Conservation (phyloP, 2,329 filamentous ascomycete species). For the Paramyrothecium sp. region DNA sequence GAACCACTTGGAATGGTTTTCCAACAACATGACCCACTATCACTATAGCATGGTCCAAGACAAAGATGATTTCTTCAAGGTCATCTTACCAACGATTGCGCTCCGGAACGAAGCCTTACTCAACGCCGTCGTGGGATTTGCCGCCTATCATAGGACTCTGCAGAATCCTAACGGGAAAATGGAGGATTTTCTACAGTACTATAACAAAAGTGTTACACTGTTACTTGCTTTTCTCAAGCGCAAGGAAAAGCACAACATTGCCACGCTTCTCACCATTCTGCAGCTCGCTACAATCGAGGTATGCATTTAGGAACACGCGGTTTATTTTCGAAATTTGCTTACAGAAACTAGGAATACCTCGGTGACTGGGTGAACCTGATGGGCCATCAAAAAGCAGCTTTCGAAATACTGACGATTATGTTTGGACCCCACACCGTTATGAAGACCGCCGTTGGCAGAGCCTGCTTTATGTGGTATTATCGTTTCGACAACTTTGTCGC, state of each 20-base stretch:
- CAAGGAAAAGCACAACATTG: constrained; percentile 67
- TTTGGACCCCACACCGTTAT: constrained; percentile 76
- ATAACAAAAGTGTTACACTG: constrained; percentile 81
- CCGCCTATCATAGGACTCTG: constrained; percentile 81
- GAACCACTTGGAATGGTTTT: constrained; percentile 77
- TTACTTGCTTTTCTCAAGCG: constrained; percentile 70
- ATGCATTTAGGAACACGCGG: constrained; percentile 20
- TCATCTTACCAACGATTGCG: constrained; percentile 69
- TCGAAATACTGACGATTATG: constrained; percentile 74
- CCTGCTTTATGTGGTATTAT: constrained; percentile 84
- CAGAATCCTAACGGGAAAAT: constrained; percentile 70
- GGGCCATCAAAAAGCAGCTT: constrained; percentile 87
- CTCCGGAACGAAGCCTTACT: constrained; percentile 74
- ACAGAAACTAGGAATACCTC: constrained; percentile 70
- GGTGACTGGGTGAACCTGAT: constrained; percentile 95
- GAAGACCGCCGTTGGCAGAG: constrained; percentile 67
- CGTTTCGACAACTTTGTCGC: constrained; percentile 85
- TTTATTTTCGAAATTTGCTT: not conserved
- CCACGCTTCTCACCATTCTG: constrained; percentile 81
- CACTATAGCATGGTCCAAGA: constrained; percentile 81
- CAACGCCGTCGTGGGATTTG: constrained; percentile 83
- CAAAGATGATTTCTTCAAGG: constrained; percentile 69
- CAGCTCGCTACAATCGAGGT: constrained; percentile 95
- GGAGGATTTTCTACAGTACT: constrained; percentile 81
- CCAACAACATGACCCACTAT: constrained; percentile 72